Evolutionary conservation across 805 yeast genomes (phyloP), one percentile per base, ranked within the genome.

Genomic region (Candida xiaguanensis): DNA sequence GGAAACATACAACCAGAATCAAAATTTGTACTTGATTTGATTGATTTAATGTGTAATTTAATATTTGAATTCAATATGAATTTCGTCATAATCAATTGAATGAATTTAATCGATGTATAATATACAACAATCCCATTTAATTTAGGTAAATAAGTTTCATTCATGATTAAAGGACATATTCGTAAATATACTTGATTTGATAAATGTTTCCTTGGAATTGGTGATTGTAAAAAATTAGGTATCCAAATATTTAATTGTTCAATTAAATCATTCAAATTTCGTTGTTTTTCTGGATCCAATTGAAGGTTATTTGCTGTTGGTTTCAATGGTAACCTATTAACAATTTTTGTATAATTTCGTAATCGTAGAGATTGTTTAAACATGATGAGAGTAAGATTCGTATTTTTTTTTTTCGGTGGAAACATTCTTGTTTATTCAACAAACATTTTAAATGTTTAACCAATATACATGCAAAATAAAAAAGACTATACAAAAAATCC

Each of bases 41-140:
- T 52, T 41, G 70, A 58, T 42, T 68, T 62, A 31, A 82, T 68
- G 49, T 80, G 87, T 13, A 83, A 55, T 47, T 69, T 67, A 2
- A 75, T 71, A 8, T 64, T 59, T 2, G 80, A 77, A 40, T 73
- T 71, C 18, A 82, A 52, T n/a, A 80, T 67, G 34, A 82, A 65
- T 23, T 77, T 77, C 2, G 78, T 75, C 25, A 80, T 43, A 3
- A 78, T 53, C 25, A 80, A 45, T 50, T 78, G 80, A 2, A 81
- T 52, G 1, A 85, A 70, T 47, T 78, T 80, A 42, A 76, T 55
- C 0, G 83, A 70, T 2, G 83, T 70, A 35, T 70, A 66, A 54
- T 81, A 82, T 11, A 80, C 66, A 13, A 70, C 63, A 14, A 61
- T 68, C 1, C 89, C 87, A 36, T 71, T 70, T 19, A 83, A 57